A percentile compares a stretch with the other conserved stretches of the same genome.
Conservation (phyloP, 2,329 filamentous ascomycete genomes). For the Conoideocrella luteorostrata region DNA sequence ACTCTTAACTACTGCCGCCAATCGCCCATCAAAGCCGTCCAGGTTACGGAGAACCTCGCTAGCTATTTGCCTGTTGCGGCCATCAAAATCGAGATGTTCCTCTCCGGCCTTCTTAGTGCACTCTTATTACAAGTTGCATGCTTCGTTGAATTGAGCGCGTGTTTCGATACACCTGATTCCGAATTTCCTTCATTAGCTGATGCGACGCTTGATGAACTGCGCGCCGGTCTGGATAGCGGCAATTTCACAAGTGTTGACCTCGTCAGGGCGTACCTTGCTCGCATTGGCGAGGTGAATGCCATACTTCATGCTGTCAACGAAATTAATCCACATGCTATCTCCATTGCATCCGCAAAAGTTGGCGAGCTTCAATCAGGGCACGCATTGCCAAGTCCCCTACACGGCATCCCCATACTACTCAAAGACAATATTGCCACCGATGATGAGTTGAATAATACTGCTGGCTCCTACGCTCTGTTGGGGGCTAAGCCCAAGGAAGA, state of each 20-base stretch:
- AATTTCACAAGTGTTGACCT: too few relatives aligned
- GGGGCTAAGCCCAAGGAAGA: slow-evolving; percentile 50
- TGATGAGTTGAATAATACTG: slow-evolving; percentile 53
- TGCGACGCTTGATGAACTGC: too few relatives aligned
- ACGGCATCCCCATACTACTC: slow-evolving; percentile 58
- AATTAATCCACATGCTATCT: slow-evolving; percentile 28
- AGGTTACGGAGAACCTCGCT: too few relatives aligned
- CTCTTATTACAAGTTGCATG: neutral
- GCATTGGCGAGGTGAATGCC: too few relatives aligned
- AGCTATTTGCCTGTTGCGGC: too few relatives aligned
- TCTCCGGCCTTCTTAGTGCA: neutral
- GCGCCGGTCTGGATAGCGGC: too few relatives aligned
- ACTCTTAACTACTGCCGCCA: too few relatives aligned
- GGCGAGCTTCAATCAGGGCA: slow-evolving; percentile 20
- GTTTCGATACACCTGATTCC: neutral
- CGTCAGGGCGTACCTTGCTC: too few relatives aligned
- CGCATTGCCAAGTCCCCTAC: slow-evolving; percentile 34
- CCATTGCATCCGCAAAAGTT: too few relatives aligned
- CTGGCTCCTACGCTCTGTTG: slow-evolving; percentile 52
- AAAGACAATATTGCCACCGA: slow-evolving; percentile 60
- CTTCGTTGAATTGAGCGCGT: neutral
- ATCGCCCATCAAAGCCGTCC: too few relatives aligned
- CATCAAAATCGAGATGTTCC: neutral
- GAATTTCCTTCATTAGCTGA: neutral
- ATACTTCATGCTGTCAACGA: slow-evolving; percentile 26